A percentile compares a stretch with the other conserved stretches of the same genome.
phyloP scores from a whole-genome alignment of 768 basidiomycete species.

The Myochromella boudieri region DNA sequence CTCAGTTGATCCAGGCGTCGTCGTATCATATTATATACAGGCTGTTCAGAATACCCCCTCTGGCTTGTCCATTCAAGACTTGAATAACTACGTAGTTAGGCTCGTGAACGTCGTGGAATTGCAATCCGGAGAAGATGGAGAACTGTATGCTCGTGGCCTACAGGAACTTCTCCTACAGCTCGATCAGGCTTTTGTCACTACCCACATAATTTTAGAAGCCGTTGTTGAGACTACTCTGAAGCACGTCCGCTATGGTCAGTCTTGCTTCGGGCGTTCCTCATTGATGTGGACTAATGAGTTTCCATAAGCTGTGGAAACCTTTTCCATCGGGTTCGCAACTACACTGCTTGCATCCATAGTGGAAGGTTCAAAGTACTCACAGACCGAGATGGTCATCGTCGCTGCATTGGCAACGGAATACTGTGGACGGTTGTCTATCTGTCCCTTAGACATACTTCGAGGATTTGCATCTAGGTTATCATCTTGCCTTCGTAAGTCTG shows the following conservation, averaged over 20 bases:
- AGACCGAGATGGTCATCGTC: constrained; percentile 67
- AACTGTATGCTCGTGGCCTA: constrained; percentile 54
- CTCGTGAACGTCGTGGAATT: constrained; percentile 57
- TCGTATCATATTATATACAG: constrained; percentile 54
- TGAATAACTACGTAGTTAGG: constrained; percentile 42
- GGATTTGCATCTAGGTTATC: constrained; percentile 42
- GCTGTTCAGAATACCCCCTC: constrained; percentile 36
- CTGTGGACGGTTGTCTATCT: constrained; percentile 46
- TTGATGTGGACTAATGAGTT: constrained; percentile 4
- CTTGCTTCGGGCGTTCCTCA: not conserved
- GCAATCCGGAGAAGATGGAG: constrained; percentile 49
- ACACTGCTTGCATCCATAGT: constrained; percentile 45
- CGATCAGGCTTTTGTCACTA: constrained; percentile 33
- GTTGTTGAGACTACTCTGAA: constrained; percentile 57
- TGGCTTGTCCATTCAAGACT: constrained; percentile 30
- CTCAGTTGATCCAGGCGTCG: constrained; percentile 56
- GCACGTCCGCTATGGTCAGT: constrained; percentile 49
- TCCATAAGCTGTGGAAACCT: constrained; percentile 36
- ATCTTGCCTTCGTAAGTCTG: constrained; percentile 41
- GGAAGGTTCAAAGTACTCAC: constrained; percentile 34
- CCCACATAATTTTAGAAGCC: constrained; percentile 48
- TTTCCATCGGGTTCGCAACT: constrained; percentile 44
- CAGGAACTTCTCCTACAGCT: constrained; percentile 38
- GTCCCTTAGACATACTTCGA: constrained; percentile 48
- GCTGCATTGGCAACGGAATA: constrained; percentile 69